A percentile compares a stretch with the other conserved stretches of the same genome.
phyloP scores from a whole-genome alignment of 805 yeast species.

The Suhomyces prunicola region DNA sequence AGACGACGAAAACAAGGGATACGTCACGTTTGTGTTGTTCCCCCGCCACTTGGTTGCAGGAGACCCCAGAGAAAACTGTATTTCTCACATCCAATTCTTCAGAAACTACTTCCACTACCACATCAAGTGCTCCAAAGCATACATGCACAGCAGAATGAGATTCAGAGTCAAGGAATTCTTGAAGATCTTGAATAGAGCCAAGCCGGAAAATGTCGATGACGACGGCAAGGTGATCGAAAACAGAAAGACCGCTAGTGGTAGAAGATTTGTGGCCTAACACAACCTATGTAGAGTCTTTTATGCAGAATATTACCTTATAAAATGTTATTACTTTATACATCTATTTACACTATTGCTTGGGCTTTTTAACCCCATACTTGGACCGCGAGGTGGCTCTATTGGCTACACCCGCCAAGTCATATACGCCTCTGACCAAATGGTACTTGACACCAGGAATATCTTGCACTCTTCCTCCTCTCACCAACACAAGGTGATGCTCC shows the following conservation, averaged over 20 bases:
- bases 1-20: slow-evolving; percentile 45
- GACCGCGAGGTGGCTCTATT: slow-evolving; percentile 87
- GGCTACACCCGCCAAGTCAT: slow-evolving; percentile 92
- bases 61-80: slow-evolving; percentile 77
- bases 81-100: slow-evolving; percentile 87
- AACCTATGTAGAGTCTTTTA: background rate
- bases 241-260: slow-evolving; percentile 70
- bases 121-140: slow-evolving; percentile 97
- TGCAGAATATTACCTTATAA: background rate
- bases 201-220: slow-evolving; percentile 83
- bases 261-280: slow-evolving; percentile 48
- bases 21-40: slow-evolving; percentile 70
- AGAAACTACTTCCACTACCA: slow-evolving; percentile 98
- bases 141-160: slow-evolving; percentile 98
- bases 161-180: slow-evolving; percentile 89
- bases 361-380: slow-evolving; percentile 90
- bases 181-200: slow-evolving; percentile 94
- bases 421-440: slow-evolving; percentile 88
- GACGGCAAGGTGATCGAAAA: slow-evolving; percentile 47
- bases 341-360: slow-evolving; percentile 32
- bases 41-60: slow-evolving; percentile 69
- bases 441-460: slow-evolving; percentile 98
- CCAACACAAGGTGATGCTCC: slow-evolving; percentile 93
- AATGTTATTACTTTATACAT: background rate
- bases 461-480: slow-evolving; percentile 97